Conservation (phyloP, 2,329 filamentous ascomycete genomes). For the Fusarium caatingaense region DNA sequence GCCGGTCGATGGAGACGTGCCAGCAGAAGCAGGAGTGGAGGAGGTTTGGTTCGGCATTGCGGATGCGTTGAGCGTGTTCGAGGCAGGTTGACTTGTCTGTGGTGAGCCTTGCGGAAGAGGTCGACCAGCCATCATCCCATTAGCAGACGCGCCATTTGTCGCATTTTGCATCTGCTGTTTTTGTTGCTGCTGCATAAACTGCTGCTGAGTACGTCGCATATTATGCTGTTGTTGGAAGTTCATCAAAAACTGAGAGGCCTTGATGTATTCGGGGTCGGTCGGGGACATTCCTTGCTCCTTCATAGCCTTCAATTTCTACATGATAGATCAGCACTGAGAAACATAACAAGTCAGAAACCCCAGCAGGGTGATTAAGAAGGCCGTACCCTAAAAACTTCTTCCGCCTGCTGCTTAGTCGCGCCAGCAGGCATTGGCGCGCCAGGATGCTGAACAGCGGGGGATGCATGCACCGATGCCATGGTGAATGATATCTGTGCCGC, state of each 20-base stretch:
- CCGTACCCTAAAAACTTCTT: constrained; percentile 77
- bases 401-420: constrained; percentile 80
- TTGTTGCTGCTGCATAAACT: constrained; percentile 55
- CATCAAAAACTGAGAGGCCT: constrained; percentile 79
- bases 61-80: constrained; percentile 53
- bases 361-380: constrained; percentile 5
- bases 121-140: constrained; percentile 57
- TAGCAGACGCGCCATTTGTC: constrained; percentile 63
- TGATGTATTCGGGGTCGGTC: constrained; percentile 88
- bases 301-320: constrained; percentile 88
- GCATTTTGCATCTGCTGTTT: constrained; percentile 65
- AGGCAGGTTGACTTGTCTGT: constrained; percentile 48
- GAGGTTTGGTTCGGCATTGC: constrained; percentile 52
- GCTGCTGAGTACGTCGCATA: constrained; percentile 62
- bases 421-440: constrained; percentile 71
- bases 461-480: constrained; percentile 86
- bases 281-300: constrained; percentile 83
- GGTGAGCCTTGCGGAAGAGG: constrained; percentile 55
- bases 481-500: constrained; percentile 48
- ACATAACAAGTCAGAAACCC: background rate
- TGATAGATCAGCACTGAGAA: constrained; percentile 31
- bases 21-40: constrained; percentile 49
- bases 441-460: constrained; percentile 75
- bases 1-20: constrained; percentile 46
- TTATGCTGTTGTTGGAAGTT: constrained; percentile 76